Evolutionary conservation across 1,139 yeast species (phyloP).

Genomic region (Magnusiomyces suaveolens): DNA sequence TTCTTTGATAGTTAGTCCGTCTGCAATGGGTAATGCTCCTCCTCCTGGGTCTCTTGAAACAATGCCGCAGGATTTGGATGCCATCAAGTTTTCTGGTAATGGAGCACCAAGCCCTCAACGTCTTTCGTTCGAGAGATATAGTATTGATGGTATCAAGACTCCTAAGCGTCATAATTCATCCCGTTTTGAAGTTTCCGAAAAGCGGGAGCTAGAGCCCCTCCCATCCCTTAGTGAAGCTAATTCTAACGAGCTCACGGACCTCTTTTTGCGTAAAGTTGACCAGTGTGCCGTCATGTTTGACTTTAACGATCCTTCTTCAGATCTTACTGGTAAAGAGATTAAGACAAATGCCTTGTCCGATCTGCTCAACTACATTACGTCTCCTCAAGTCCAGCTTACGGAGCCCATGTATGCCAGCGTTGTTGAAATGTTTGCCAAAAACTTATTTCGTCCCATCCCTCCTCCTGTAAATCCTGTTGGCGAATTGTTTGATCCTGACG

Average conservation of each 20-base stretch:
- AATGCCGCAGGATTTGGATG: conserved; percentile 33
- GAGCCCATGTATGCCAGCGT: conserved; percentile 87
- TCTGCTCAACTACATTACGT: conserved; percentile 77
- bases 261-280: conserved; percentile 79
- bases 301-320: conserved; percentile 85
- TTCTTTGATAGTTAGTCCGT: conserved; percentile 12
- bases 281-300: conserved; percentile 94
- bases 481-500: conserved; percentile 94
- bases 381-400: conserved; percentile 66
- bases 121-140: conserved; percentile 33
- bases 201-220: conserved; percentile 66
- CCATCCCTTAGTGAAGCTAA: conserved; percentile 88
- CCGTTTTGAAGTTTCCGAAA: conserved; percentile 68
- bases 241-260: conserved; percentile 70
- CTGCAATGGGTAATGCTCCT: conserved; percentile 21
- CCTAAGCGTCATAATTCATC: conserved; percentile 94
- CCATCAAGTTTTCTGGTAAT: conserved; percentile 17
- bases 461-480: conserved; percentile 98
- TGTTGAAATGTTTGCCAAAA: conserved; percentile 79
- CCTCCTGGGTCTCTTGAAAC: conserved; percentile 34
- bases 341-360: conserved; percentile 82
- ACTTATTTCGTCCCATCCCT: conserved; percentile 89
- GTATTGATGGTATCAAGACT: conserved; percentile 52
- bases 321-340: conserved; percentile 85
- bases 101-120: conserved; percentile 18